Percentiles rank a stretch among this genome's conserved stretches.
These are phyloP conservation scores for Calocera viscosa DNA, from an alignment of 768 basidiomycete genomes.

Conservation along the genomic window DNA sequence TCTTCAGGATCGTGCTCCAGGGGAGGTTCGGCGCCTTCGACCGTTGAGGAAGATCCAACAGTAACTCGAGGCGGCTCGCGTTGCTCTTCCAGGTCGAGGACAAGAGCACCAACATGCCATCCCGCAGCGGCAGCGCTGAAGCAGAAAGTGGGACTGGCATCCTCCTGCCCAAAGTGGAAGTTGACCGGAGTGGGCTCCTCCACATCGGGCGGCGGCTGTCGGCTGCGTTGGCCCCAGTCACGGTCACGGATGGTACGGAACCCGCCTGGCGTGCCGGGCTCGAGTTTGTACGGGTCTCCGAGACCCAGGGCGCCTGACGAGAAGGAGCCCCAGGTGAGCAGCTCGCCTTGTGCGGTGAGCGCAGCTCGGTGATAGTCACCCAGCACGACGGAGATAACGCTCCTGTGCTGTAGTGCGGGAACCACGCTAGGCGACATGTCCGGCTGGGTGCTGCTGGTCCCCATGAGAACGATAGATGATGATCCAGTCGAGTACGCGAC, in stretches of 20 bases:
- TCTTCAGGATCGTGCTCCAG: conserved; percentile 1
- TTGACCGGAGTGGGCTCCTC: conserved; percentile 53
- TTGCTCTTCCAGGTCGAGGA: conserved; percentile 60
- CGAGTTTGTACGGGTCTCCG: conserved; percentile 52
- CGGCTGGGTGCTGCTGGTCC: conserved; percentile 25
- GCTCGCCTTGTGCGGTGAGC: conserved; percentile 59
- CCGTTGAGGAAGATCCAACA: not conserved
- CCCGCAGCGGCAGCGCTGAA: conserved; percentile 72
- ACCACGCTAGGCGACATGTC: conserved; percentile 46
- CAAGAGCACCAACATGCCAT: conserved; percentile 86
- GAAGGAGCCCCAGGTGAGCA: conserved; percentile 71
- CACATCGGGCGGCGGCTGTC: conserved; percentile 35
- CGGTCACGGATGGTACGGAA: conserved; percentile 30
- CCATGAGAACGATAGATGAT: conserved; percentile 63
- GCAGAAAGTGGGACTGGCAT: conserved; percentile 51
- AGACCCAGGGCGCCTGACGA: conserved; percentile 75
- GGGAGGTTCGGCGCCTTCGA: not conserved
- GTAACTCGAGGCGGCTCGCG: not conserved
- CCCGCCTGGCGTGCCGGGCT: conserved; percentile 47
- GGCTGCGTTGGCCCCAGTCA: conserved; percentile 17
- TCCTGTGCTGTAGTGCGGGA: conserved; percentile 58
- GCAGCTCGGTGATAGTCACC: conserved; percentile 92
- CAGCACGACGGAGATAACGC: conserved; percentile 73
- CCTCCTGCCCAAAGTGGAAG: conserved; percentile 50
- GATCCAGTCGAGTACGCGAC: conserved; percentile 65